Evolutionary conservation across 2,329 filamentous ascomycete species (phyloP).

Genomic region (Alternaria viburni): DNA sequence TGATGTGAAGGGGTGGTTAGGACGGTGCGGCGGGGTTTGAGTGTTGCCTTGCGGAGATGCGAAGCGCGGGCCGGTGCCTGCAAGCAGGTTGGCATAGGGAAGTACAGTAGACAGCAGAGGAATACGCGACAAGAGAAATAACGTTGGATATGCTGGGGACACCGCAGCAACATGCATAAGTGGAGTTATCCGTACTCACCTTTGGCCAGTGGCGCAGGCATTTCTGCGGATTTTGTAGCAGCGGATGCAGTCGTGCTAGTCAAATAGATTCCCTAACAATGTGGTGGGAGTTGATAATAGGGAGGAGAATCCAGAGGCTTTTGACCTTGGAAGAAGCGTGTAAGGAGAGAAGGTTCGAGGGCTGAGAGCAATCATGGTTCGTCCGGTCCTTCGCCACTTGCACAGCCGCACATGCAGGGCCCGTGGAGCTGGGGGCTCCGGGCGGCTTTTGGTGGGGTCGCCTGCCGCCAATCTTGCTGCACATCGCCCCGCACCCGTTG

Average conservation of each 20-base stretch:
- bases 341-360: constrained; percentile 4
- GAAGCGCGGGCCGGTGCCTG: constrained; percentile 34
- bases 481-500: background rate
- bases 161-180: constrained; percentile 33
- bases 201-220: constrained; percentile 52
- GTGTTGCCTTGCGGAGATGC: constrained; percentile 12
- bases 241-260: background rate
- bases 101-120: background rate
- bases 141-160: constrained; percentile 11
- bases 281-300: background rate
- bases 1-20: constrained; percentile 47
- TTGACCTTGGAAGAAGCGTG: background rate
- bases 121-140: background rate
- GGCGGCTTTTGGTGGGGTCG: constrained; percentile 11
- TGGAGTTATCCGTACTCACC: constrained; percentile 37
- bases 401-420: constrained; percentile 15
- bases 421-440: background rate
- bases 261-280: background rate
- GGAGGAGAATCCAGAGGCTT: background rate
- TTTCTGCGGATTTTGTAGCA: constrained; percentile 12
- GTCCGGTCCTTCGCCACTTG: constrained; percentile 9
- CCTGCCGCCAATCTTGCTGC: constrained; percentile 3
- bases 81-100: constrained; percentile 41
- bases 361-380: background rate
- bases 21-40: constrained; percentile 19